These are phyloP conservation scores for Trichoderma sp. DNA, from an alignment of 2,329 filamentous ascomycete genomes.

Conservation along the genomic window DNA sequence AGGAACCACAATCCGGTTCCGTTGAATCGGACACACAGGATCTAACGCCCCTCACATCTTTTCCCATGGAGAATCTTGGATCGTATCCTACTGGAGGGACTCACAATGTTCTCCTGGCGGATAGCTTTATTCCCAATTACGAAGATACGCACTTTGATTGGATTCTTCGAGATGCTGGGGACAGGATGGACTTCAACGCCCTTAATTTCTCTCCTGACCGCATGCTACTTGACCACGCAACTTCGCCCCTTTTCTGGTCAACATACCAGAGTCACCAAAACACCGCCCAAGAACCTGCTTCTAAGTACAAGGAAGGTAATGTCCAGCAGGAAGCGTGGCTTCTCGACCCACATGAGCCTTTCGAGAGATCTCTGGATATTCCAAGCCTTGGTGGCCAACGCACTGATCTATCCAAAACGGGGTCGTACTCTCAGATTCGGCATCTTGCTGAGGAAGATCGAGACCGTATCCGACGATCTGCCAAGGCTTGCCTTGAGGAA, in stretches of 20 bases:
- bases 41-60: not conserved
- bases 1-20: not conserved
- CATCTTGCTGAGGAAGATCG: not conserved
- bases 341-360: not conserved
- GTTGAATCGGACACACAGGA: not conserved
- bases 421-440: not conserved
- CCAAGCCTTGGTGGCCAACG: not conserved
- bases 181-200: not conserved
- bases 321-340: not conserved
- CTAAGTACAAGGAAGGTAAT: not conserved
- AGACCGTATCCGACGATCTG: not conserved
- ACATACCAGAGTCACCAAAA: not conserved
- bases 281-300: not conserved
- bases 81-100: not conserved
- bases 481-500: not conserved
- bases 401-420: not conserved
- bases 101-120: not conserved
- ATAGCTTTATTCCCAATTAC: not conserved
- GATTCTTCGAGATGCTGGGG: not conserved
- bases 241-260: not conserved
- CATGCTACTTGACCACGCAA: not conserved
- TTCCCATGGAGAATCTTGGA: not conserved
- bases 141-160: not conserved
- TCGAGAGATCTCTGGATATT: not conserved
- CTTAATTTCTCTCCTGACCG: not conserved